Base-by-base conservation (phyloP, 169 alveolate genomes). In the Plasmodium chabaudi region DNA sequence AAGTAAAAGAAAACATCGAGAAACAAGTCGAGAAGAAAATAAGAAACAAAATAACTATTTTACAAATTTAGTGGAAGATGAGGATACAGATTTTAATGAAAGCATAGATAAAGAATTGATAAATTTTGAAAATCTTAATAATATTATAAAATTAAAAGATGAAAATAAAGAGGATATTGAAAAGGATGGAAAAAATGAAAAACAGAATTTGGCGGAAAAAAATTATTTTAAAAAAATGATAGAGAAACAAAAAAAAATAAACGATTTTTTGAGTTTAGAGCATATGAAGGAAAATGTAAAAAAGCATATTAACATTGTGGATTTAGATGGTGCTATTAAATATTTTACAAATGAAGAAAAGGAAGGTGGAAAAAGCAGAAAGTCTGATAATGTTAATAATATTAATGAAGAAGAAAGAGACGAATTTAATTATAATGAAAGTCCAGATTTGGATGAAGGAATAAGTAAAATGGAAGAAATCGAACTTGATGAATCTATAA, bases 171-270 rank as follows among this genome's bases (percentile, higher is more conserved):
- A 25, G 2, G 17, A n/a, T 39, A n/a, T 12, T 5, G 68, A 9
- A 10, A 1, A 75, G 21, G 61, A 6, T 9, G 47, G 15, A 1
- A 75, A 34, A 25, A 71, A 12, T 17, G 2, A 15, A 72, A 72
- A 12, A 72, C 7, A 42, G 34, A 25, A 61, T 27, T 1, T 25
- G 1, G 39, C 57, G 71, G 34, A 39, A 72, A 72, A 57, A 72
- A 19, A 13, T 19, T 82, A 82, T 82, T 1, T 82, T 12, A 72
- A 65, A 82, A 82, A 82, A 67, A 61, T 82, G 74, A 9, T 82
- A 12, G 90, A 82, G 15, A 82, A 47, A 23, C 69, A 82, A 49
- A 82, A 56, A 19, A 23, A 12, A 39, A 25, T 23, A 49, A 67
- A 51, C 17, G 61, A 82, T 42, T 53, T 82, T 34, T 82, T 82